A percentile compares a stretch with the other conserved stretches of the same genome.
These are phyloP conservation scores for Durusdinium trenchii DNA, from an alignment of 73 alveolate species.

Conservation along the genomic window DNA sequence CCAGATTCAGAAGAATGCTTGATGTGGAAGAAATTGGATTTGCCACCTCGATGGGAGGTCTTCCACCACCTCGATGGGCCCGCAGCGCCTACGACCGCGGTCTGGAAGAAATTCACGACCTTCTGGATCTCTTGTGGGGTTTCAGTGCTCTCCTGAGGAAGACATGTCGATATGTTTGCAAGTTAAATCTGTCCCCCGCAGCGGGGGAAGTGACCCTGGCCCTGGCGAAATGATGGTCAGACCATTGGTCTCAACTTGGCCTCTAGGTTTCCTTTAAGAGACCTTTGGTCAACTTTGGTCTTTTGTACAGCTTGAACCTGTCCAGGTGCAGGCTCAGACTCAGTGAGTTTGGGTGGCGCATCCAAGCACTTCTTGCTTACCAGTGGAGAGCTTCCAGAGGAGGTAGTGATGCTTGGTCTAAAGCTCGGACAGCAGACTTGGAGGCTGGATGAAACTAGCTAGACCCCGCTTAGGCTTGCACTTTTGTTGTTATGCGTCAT, in stretches of 20 bases:
- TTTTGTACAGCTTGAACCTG: not conserved
- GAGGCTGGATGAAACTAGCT: no score
- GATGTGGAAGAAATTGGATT: not conserved
- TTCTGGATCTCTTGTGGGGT: constrained; percentile 64
- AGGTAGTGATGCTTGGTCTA: constrained; percentile 39
- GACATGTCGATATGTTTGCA: not conserved
- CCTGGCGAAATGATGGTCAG: not conserved
- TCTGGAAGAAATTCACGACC: constrained; percentile 72
- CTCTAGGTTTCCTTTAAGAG: not conserved
- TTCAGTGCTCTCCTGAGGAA: constrained; percentile 14
- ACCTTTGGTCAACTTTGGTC: not conserved
- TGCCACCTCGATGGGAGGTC: not conserved
- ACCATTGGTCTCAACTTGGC: no score
- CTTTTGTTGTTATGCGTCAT: no score
- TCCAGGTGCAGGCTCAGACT: constrained; percentile 6
- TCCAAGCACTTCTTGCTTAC: constrained; percentile 64
- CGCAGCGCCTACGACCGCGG: constrained; percentile 92
- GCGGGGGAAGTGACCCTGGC: not conserved
- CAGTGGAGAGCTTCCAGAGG: constrained; percentile 61
- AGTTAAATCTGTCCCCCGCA: not conserved
- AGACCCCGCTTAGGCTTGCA: no score
- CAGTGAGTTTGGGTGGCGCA: constrained; percentile 5
- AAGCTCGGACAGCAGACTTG: no score
- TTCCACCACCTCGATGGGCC: constrained; percentile 86
- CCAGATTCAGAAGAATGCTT: no score